phyloP scores from a whole-genome alignment of 1,284 basidiomycete species.

The Melampsora medusae region DNA sequence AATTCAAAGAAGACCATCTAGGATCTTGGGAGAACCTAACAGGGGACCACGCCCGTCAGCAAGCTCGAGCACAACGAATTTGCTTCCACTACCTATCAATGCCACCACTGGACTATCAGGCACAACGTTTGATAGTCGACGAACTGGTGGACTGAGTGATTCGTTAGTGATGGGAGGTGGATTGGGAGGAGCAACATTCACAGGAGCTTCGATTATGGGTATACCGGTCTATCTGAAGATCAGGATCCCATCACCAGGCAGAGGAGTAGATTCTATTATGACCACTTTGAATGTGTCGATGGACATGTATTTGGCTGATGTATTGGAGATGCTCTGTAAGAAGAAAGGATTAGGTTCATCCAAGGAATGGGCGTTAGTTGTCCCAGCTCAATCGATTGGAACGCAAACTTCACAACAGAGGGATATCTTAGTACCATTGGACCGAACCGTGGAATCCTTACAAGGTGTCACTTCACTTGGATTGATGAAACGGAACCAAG shows the following conservation, averaged over 20 bases:
- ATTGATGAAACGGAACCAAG: slow-evolving; percentile 73
- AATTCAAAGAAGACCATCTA: slow-evolving; percentile 38
- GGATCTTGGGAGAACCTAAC: slow-evolving; percentile 23
- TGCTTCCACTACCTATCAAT: slow-evolving; percentile 21
- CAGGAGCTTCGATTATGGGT: slow-evolving; percentile 44
- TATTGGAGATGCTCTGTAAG: slow-evolving; percentile 65
- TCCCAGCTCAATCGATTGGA: slow-evolving; percentile 24
- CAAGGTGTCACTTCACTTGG: slow-evolving; percentile 81
- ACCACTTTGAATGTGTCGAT: slow-evolving; percentile 60
- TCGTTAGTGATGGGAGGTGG: slow-evolving; percentile 5
- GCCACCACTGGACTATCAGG: slow-evolving; percentile 22
- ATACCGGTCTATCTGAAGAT: slow-evolving; percentile 46
- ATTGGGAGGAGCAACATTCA: slow-evolving; percentile 23
- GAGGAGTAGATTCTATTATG: slow-evolving; percentile 46
- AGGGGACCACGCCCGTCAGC: not conserved
- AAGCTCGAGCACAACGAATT: slow-evolving; percentile 2
- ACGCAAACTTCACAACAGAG: slow-evolving; percentile 46
- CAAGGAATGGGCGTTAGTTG: slow-evolving; percentile 52
- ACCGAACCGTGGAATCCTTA: slow-evolving; percentile 89
- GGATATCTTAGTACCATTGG: slow-evolving; percentile 78
- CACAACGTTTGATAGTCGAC: slow-evolving; percentile 10
- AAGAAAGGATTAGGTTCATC: slow-evolving; percentile 50
- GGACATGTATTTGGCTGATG: slow-evolving; percentile 97
- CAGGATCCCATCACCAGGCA: slow-evolving; percentile 41
- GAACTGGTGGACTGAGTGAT: not conserved